Conservation (phyloP, 2,329 filamentous ascomycete species). For the Alternaria angustiovoidea region DNA sequence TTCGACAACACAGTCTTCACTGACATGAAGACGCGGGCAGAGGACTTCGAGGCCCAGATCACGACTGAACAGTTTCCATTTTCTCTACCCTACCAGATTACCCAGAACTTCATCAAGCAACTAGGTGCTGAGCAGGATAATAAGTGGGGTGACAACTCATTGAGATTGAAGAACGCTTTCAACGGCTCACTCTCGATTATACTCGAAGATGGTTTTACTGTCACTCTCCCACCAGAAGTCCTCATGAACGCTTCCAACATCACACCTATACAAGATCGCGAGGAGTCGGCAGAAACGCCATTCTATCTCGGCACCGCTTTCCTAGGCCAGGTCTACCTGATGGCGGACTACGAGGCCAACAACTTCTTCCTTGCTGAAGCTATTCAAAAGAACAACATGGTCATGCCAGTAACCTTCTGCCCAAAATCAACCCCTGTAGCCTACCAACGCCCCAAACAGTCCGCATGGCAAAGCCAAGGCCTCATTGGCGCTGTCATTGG, state of each 20-base stretch:
- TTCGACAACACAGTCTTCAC: conserved; percentile 44
- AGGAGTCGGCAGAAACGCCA: conserved; percentile 36
- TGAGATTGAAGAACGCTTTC: conserved; percentile 49
- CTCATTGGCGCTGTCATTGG: conserved; percentile 52
- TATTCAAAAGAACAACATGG: conserved; percentile 50
- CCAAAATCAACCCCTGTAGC: conserved; percentile 47
- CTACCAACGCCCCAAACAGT: conserved; percentile 40
- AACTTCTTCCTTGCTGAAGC: conserved; percentile 54
- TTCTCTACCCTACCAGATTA: conserved; percentile 52
- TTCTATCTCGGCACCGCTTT: conserved; percentile 53
- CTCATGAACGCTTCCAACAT: conserved; percentile 51
- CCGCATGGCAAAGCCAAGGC: conserved; percentile 44
- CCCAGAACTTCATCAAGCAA: conserved; percentile 51
- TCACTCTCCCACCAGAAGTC: conserved; percentile 51
- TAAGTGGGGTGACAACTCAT: conserved; percentile 48
- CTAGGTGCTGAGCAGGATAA: conserved; percentile 49
- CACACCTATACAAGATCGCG: conserved; percentile 45
- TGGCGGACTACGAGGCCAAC: conserved; percentile 53
- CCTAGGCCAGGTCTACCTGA: conserved; percentile 55
- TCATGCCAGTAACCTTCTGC: conserved; percentile 54
- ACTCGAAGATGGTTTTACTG: conserved; percentile 50
- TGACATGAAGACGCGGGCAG: conserved; percentile 39
- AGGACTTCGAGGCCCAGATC: conserved; percentile 52
- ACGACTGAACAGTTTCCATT: conserved; percentile 55
- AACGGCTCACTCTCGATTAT: conserved; percentile 53